A percentile compares a stretch with the other conserved stretches of the same genome.
Conservation (phyloP, 108 stramenopile genomes). For the Nitzschia sp. region DNA sequence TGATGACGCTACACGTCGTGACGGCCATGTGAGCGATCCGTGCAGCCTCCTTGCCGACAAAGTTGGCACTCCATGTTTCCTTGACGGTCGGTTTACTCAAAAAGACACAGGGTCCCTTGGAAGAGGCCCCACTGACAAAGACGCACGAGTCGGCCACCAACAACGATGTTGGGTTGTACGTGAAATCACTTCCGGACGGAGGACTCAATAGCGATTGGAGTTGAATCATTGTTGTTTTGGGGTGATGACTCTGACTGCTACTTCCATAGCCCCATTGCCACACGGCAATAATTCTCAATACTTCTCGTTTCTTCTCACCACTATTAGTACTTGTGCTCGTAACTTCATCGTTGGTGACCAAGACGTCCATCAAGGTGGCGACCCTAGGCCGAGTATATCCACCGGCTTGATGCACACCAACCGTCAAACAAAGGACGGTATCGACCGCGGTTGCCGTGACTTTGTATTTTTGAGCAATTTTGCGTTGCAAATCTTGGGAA, state of each 20-base stretch:
- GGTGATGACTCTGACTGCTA: not conserved
- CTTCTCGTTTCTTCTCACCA: conserved; percentile 28
- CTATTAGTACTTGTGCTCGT: not conserved
- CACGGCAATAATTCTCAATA: conserved; percentile 57
- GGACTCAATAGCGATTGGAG: conserved; percentile 68
- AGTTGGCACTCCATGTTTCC: conserved; percentile 72
- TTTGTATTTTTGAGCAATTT: conserved; percentile 43
- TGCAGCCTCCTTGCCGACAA: conserved; percentile 39
- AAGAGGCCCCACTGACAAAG: conserved; percentile 68
- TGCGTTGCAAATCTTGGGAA: conserved; percentile 52
- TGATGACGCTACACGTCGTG: conserved; percentile 1
- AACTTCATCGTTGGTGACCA: conserved; percentile 21
- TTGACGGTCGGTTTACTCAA: conserved; percentile 71
- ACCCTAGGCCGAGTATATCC: conserved; percentile 59
- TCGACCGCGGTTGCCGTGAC: conserved; percentile 45
- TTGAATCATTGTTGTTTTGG: conserved; percentile 10
- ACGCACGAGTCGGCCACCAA: conserved; percentile 69
- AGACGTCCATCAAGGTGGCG: conserved; percentile 52
- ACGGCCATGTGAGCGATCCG: conserved; percentile 45
- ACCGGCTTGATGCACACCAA: conserved; percentile 62
- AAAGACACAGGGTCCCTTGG: conserved; percentile 61
- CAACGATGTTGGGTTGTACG: conserved; percentile 59
- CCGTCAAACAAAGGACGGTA: conserved; percentile 51
- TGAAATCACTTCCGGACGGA: conserved; percentile 49
- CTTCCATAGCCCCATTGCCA: conserved; percentile 85